Conservation (phyloP, 1,139 yeast genomes). For the Sugiyamaella neomexicana region DNA sequence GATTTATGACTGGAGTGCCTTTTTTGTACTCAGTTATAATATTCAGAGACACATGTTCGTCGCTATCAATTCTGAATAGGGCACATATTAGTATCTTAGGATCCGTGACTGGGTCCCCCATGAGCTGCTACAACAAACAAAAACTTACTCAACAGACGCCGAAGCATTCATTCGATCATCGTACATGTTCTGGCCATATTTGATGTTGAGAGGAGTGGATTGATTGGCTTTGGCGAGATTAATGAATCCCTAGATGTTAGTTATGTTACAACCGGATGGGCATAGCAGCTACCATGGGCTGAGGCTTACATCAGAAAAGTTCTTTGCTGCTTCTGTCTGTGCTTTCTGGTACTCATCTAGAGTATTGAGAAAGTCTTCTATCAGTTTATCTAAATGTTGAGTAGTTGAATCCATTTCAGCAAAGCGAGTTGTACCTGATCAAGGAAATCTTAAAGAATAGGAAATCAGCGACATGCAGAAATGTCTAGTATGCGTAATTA, state of each 20-base stretch:
- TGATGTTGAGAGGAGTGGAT: conserved; percentile 23
- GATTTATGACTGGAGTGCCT: conserved; percentile 37
- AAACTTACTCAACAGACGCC: conserved; percentile 18
- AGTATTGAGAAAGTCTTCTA: conserved; percentile 23
- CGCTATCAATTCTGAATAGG: conserved; percentile 11
- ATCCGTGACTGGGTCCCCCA: background rate
- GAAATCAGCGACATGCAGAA: background rate
- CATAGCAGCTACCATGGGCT: background rate
- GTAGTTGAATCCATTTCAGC: background rate
- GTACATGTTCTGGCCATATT: conserved; percentile 38
- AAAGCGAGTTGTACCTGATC: background rate
- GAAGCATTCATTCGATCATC: conserved; percentile 36
- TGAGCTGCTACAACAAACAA: background rate
- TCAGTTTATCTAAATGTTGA: conserved; percentile 16
- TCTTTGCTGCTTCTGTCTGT: conserved; percentile 15
- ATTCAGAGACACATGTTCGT: background rate
- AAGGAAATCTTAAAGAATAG: too few species aligned
- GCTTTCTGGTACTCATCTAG: conserved; percentile 26
- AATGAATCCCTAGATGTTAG: conserved; percentile 34
- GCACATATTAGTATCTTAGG: background rate
- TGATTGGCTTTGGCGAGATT: conserved; percentile 39
- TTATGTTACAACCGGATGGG: too few species aligned
- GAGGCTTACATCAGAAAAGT: conserved; percentile 17
- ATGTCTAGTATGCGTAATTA: background rate
- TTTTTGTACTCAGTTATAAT: background rate